Evolutionary conservation across 148 eudicot species (phyloP).

Genomic region (Mesembryanthemum crystallinum): DNA sequence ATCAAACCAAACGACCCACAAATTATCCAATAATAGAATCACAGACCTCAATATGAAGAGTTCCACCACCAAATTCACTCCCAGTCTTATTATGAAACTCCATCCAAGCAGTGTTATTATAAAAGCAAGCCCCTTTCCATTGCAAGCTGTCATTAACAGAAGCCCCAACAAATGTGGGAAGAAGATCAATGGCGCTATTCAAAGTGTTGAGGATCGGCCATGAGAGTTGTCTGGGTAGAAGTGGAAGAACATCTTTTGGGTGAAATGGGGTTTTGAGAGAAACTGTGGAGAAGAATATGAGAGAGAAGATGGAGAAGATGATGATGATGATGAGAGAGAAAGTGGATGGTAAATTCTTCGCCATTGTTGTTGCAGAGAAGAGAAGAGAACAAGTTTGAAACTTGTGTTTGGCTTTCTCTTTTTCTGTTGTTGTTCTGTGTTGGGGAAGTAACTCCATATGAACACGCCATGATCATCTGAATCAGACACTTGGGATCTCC

Average conservation of each 20-base stretch:
- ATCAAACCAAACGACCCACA: background rate
- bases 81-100: conserved; percentile 76
- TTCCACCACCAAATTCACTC: conserved; percentile 86
- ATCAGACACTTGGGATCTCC: too few species aligned
- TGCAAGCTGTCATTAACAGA: conserved; percentile 28
- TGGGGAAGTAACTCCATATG: too few species aligned
- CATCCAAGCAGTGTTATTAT: conserved; percentile 78
- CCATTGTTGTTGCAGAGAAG: too few species aligned
- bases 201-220: conserved; percentile 64
- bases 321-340: conserved; percentile 1
- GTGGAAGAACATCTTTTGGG: conserved; percentile 59
- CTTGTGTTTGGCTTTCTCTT: too few species aligned
- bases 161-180: conserved; percentile 81
- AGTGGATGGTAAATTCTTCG: too few species aligned
- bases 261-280: conserved; percentile 47
- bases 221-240: conserved; percentile 58
- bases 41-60: conserved; percentile 86
- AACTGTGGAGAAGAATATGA: conserved; percentile 7
- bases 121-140: conserved; percentile 97
- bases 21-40: background rate
- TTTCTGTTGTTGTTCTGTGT: too few species aligned
- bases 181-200: conserved; percentile 55
- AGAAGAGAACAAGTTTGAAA: too few species aligned
- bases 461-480: too few species aligned
- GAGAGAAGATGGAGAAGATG: conserved; percentile 20